phyloP scores from a whole-genome alignment of 352 stramenopile genomes.

The Phytophthora niederhauseri region DNA sequence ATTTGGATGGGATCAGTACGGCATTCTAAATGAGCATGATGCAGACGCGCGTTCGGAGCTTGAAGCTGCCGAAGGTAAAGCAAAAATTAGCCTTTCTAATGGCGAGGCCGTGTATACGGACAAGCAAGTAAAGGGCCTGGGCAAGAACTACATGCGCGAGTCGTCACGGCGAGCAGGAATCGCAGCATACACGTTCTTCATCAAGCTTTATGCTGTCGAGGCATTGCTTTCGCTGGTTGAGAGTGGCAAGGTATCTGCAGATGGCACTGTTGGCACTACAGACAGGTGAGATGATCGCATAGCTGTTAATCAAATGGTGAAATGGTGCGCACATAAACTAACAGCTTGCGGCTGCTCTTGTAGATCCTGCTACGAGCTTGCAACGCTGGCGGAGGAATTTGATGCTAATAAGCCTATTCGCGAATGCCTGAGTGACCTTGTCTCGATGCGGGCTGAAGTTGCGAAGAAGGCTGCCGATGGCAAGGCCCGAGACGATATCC shows the following conservation, averaged over 20 bases:
- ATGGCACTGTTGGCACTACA: slow-evolving; percentile 37
- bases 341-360: not conserved
- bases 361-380: slow-evolving; percentile 44
- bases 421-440: slow-evolving; percentile 69
- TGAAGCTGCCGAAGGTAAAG: slow-evolving; percentile 40
- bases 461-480: slow-evolving; percentile 62
- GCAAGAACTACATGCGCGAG: slow-evolving; percentile 90
- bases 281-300: slow-evolving; percentile 32
- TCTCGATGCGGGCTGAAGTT: slow-evolving; percentile 56
- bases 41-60: slow-evolving; percentile 54
- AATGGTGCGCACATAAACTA: not conserved
- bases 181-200: slow-evolving; percentile 84
- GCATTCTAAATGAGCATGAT: slow-evolving; percentile 9
- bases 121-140: slow-evolving; percentile 65
- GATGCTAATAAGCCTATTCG: slow-evolving; percentile 36
- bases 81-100: slow-evolving; percentile 38
- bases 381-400: slow-evolving; percentile 55
- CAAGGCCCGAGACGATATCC: slow-evolving; percentile 75
- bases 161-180: slow-evolving; percentile 59
- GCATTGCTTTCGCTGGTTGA: slow-evolving; percentile 49
- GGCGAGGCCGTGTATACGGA: slow-evolving; percentile 81
- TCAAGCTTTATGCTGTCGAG: slow-evolving; percentile 78
- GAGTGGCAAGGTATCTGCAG: slow-evolving; percentile 33
- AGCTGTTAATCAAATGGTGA: not conserved
- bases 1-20: not conserved